Conservation (phyloP, 2,329 filamentous ascomycete genomes). For the Calonectria leucothoes region DNA sequence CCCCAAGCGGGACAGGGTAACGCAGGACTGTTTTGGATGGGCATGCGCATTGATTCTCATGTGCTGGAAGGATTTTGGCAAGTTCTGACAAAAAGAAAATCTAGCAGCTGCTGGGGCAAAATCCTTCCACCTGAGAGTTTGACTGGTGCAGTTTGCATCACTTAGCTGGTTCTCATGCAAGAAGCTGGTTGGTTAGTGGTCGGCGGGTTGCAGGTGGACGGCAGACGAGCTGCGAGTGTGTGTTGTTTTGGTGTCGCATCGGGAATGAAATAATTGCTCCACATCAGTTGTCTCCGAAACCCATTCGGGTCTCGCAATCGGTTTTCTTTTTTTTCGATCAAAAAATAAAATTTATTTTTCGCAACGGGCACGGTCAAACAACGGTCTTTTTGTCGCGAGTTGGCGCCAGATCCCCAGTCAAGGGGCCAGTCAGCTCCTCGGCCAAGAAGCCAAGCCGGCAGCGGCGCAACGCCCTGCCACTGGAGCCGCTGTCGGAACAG, state of each 20-base stretch:
- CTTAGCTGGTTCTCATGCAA: not conserved
- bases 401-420: slow-evolving; percentile 6
- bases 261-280: not conserved
- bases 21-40: not conserved
- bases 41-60: slow-evolving; percentile 8
- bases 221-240: not conserved
- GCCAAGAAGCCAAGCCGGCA: slow-evolving; percentile 36
- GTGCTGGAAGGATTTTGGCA: not conserved
- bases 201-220: not conserved
- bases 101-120: slow-evolving; percentile 15
- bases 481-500: slow-evolving; percentile 33
- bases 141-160: slow-evolving; percentile 12
- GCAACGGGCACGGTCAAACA: slow-evolving; percentile 20
- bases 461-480: slow-evolving; percentile 34
- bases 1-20: slow-evolving; percentile 11
- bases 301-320: not conserved
- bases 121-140: slow-evolving; percentile 14
- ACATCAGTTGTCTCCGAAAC: not conserved
- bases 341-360: not conserved
- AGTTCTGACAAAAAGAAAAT: slow-evolving; percentile 10
- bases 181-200: not conserved
- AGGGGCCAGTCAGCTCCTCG: slow-evolving; percentile 5
- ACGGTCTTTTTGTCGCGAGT: not conserved
- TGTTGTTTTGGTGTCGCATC: not conserved
- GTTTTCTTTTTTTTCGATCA: not conserved